Conservation (phyloP, 305 asterid species). For the Euphrasia arctica region DNA sequence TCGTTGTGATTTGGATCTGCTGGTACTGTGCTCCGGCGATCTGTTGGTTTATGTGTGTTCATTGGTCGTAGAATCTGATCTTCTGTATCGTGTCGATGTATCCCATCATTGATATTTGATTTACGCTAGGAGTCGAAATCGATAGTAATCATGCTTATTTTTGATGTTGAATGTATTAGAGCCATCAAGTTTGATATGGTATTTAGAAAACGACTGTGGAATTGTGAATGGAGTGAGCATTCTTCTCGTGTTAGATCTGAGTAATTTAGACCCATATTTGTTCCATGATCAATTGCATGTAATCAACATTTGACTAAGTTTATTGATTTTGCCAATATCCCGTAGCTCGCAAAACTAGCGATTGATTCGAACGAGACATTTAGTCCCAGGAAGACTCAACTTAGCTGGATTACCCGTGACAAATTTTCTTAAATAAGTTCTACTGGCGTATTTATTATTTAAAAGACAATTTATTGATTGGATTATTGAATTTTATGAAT, state of each 20-base stretch:
- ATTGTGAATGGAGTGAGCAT: not conserved
- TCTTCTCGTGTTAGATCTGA: constrained; percentile 1
- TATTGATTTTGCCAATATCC: not conserved
- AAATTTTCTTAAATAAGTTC: not conserved
- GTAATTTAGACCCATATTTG: constrained; percentile 2
- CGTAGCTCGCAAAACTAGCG: not conserved
- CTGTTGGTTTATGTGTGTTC: constrained; percentile 21
- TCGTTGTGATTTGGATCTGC: constrained; percentile 28
- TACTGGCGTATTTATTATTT: not conserved
- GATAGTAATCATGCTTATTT: constrained; percentile 8
- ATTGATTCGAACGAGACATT: not conserved
- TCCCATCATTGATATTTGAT: not conserved
- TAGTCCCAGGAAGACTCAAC: constrained; percentile 7
- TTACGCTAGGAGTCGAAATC: not conserved
- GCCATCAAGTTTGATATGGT: constrained; percentile 5
- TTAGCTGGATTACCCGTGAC: constrained; percentile 2
- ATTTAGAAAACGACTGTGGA: not conserved
- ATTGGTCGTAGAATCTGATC: constrained; percentile 18
- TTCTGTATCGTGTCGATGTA: constrained; percentile 5
- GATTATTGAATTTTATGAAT: not conserved
- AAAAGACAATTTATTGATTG: constrained; percentile 10
- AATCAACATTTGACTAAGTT: constrained; percentile 10
- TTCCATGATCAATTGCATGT: constrained; percentile 10
- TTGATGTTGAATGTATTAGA: not conserved
- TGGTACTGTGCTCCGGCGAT: constrained; percentile 21